These are phyloP conservation scores for Eucalyptus polyanthemos DNA, from an alignment of 345 rosid species.

Conservation along the genomic window DNA sequence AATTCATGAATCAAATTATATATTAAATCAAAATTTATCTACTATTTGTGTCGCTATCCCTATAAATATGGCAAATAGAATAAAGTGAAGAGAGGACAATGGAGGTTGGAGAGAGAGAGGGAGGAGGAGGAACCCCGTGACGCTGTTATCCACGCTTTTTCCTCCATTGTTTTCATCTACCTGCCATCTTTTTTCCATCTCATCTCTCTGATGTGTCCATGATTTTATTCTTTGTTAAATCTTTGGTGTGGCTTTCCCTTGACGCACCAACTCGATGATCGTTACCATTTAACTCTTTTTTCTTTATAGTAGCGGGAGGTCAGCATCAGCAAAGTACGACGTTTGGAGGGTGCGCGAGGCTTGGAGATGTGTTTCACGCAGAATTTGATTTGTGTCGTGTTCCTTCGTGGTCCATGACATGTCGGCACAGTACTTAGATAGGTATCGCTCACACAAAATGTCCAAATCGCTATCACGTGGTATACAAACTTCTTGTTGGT, in stretches of 20 bases:
- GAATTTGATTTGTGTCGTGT: not conserved
- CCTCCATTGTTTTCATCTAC: not conserved
- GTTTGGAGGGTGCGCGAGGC: not conserved
- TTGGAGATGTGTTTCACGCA: not conserved
- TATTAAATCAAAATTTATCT: accelerated
- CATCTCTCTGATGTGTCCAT: not conserved
- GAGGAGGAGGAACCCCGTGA: not conserved
- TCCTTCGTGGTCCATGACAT: not conserved
- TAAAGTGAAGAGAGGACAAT: not conserved
- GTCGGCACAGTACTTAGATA: not conserved
- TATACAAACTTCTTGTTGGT: not conserved
- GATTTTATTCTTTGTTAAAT: not conserved
- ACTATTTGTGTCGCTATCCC: too few species aligned
- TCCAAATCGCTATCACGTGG: not conserved
- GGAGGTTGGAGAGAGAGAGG: not conserved
- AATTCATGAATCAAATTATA: accelerated
- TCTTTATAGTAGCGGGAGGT: not conserved
- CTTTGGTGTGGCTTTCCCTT: not conserved
- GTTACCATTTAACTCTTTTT: not conserved
- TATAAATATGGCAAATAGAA: not conserved
- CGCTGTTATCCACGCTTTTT: not conserved
- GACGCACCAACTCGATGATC: not conserved
- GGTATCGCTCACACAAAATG: not conserved
- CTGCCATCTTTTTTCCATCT: not conserved
- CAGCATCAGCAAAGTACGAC: not conserved